Conservation (phyloP, 1,284 basidiomycete genomes). For the Papiliotrema fonsecae region DNA sequence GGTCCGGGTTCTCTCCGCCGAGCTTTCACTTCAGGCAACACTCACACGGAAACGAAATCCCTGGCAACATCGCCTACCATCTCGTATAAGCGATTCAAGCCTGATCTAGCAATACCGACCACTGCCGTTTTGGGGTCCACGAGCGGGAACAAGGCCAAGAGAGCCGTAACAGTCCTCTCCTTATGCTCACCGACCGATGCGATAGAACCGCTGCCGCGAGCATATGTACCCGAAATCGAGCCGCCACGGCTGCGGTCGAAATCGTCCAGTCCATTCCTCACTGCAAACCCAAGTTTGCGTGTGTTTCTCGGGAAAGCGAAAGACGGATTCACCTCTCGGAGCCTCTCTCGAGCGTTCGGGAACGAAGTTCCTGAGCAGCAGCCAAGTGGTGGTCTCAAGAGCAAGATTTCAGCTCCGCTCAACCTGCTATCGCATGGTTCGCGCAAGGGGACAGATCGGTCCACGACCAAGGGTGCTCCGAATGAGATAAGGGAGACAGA, state of each 20-base stretch:
- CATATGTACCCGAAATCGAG: background rate
- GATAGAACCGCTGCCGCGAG: conserved; percentile 20
- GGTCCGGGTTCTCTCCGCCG: conserved; percentile 9
- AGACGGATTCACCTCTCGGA: conserved; percentile 11
- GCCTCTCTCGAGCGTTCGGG: conserved; percentile 17
- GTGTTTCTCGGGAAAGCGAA: conserved; percentile 17
- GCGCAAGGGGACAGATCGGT: background rate
- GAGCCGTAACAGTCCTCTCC: conserved; percentile 13
- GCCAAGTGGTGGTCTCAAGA: background rate
- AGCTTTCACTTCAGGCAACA: conserved; percentile 11
- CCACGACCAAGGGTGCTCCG: background rate
- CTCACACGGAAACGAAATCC: background rate
- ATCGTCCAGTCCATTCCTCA: conserved; percentile 13
- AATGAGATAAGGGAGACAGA: background rate
- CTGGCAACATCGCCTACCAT: background rate
- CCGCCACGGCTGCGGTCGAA: conserved; percentile 5
- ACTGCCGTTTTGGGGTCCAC: background rate
- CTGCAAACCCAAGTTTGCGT: conserved; percentile 11
- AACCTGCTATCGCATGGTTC: background rate
- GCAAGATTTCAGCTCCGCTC: conserved; percentile 3
- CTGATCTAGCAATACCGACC: conserved; percentile 2
- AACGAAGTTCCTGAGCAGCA: conserved; percentile 1
- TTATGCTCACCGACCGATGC: conserved; percentile 25
- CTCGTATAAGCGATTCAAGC: background rate
- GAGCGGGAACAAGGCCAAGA: background rate